Conservation (phyloP, 129 eudicot genomes). For the Ambrosia trifida region DNA sequence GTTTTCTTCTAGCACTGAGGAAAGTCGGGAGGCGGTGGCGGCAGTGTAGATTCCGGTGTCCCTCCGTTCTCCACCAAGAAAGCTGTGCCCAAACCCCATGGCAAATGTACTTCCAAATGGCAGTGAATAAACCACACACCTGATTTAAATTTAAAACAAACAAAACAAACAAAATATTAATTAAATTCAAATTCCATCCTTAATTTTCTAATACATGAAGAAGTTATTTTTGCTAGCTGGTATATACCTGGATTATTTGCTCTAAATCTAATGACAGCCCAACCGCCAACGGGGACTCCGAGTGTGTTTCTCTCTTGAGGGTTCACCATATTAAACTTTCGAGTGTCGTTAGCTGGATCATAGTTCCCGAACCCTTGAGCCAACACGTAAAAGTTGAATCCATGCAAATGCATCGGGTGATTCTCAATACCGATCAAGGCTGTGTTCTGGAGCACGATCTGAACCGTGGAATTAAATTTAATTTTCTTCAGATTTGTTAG, state of each 20-base stretch:
- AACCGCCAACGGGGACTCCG: constrained; percentile 70
- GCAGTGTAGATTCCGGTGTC: constrained; percentile 57
- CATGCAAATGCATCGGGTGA: constrained; percentile 74
- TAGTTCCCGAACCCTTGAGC: constrained; percentile 81
- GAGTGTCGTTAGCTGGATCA: constrained; percentile 32
- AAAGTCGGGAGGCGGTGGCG: constrained; percentile 76
- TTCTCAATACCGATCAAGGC: constrained; percentile 49
- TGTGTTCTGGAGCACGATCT: constrained; percentile 64
- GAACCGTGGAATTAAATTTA: constrained; percentile 53
- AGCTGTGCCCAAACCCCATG: constrained; percentile 70
- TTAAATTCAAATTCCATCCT: background rate
- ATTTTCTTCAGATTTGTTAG: constrained; percentile 57
- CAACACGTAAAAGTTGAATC: constrained; percentile 59
- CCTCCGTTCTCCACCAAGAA: constrained; percentile 71
- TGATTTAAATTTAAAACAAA: too few relatives aligned
- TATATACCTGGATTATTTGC: constrained; percentile 82
- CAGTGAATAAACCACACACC: constrained; percentile 81
- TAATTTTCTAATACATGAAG: too few relatives aligned
- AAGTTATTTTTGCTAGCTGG: too few relatives aligned
- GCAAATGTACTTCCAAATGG: constrained; percentile 73
- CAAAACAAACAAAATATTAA: too few relatives aligned
- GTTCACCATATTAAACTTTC: constrained; percentile 48
- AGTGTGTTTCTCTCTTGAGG: constrained; percentile 69
- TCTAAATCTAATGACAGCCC: constrained; percentile 68
- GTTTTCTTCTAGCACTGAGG: constrained; percentile 45